Percentiles rank a stretch among this genome's conserved stretches.
phyloP scores from a whole-genome alignment of 768 basidiomycete species.

The Jaapia argillacea region DNA sequence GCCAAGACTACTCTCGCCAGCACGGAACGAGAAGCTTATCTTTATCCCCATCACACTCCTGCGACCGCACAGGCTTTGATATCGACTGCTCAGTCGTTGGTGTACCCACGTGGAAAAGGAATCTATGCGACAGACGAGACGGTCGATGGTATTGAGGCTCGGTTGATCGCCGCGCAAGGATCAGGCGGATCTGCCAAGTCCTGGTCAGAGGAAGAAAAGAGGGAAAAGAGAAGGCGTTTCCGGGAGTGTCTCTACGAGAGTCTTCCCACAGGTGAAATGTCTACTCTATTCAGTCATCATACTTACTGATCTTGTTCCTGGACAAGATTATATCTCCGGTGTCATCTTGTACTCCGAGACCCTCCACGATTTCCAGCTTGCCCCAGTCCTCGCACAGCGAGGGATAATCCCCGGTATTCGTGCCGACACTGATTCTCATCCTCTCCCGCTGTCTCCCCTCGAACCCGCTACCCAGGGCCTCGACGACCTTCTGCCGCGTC shows the following conservation, averaged over 20 bases:
- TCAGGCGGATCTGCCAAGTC: slow-evolving; percentile 14
- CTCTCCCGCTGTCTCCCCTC: slow-evolving; percentile 30
- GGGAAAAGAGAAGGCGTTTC: slow-evolving; percentile 31
- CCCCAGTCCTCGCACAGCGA: slow-evolving; percentile 28
- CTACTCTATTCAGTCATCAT: neutral
- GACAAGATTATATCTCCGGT: slow-evolving; percentile 36
- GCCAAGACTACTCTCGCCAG: slow-evolving; percentile 3
- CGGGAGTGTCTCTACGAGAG: slow-evolving; percentile 33
- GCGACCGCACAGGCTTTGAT: slow-evolving; percentile 33
- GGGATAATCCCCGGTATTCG: slow-evolving; percentile 41
- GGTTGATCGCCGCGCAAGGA: slow-evolving; percentile 25
- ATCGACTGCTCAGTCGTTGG: slow-evolving; percentile 31
- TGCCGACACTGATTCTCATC: slow-evolving; percentile 37
- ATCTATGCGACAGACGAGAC: slow-evolving; percentile 47
- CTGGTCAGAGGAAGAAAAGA: slow-evolving; percentile 25
- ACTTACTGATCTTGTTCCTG: slow-evolving; percentile 1
- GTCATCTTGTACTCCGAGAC: slow-evolving; percentile 42
- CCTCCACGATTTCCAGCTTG: slow-evolving; percentile 39
- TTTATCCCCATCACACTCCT: slow-evolving; percentile 30
- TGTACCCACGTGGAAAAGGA: slow-evolving; percentile 38
- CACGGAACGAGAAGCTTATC: slow-evolving; percentile 15
- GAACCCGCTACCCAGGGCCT: slow-evolving; percentile 43
- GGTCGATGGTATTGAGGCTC: slow-evolving; percentile 29
- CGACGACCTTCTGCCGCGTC: slow-evolving; percentile 31
- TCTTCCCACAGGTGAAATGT: slow-evolving; percentile 25